Evolutionary conservation across 805 yeast genomes (phyloP).

Genomic region (Myxozyma mucilagina): DNA sequence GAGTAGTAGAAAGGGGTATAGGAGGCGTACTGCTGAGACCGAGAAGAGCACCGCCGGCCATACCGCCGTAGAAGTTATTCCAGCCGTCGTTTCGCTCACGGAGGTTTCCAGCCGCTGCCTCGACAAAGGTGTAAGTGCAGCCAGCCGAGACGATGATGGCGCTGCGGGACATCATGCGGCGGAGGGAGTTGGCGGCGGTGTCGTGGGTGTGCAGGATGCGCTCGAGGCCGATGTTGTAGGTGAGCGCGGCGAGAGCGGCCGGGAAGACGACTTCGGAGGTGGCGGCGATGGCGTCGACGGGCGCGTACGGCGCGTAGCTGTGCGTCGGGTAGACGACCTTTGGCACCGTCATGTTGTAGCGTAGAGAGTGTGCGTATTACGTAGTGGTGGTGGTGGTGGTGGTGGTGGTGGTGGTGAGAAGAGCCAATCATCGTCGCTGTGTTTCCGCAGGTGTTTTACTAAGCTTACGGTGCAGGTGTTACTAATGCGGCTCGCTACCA

Average conservation of each 20-base stretch:
- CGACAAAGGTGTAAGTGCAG: slow-evolving; percentile 48
- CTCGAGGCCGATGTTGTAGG: slow-evolving; percentile 15
- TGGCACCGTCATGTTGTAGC: too few species aligned
- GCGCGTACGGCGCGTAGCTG: slow-evolving; percentile 50
- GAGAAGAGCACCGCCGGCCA: slow-evolving; percentile 21
- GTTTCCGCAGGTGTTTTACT: background rate
- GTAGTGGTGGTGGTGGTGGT: background rate
- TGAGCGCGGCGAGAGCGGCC: slow-evolving; percentile 2
- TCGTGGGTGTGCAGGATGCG: slow-evolving; percentile 11
- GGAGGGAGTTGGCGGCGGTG: background rate
- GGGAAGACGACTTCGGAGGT: slow-evolving; percentile 43
- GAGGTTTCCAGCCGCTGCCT: slow-evolving; percentile 55
- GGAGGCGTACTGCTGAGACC: slow-evolving; percentile 9
- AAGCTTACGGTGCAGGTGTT: too few species aligned
- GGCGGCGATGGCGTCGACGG: slow-evolving; percentile 56
- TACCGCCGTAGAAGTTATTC: slow-evolving; percentile 41
- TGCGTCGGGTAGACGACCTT: slow-evolving; percentile 36
- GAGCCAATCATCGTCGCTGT: background rate
- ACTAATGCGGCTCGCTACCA: too few species aligned
- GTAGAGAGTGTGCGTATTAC: background rate
- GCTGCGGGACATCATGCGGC: slow-evolving; percentile 7
- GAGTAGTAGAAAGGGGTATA: background rate
- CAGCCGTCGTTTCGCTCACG: slow-evolving; percentile 63
- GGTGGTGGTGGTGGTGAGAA: background rate
- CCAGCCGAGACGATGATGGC: slow-evolving; percentile 48